Conservation (phyloP, 768 basidiomycete species). For the Collybiopsis confluens region DNA sequence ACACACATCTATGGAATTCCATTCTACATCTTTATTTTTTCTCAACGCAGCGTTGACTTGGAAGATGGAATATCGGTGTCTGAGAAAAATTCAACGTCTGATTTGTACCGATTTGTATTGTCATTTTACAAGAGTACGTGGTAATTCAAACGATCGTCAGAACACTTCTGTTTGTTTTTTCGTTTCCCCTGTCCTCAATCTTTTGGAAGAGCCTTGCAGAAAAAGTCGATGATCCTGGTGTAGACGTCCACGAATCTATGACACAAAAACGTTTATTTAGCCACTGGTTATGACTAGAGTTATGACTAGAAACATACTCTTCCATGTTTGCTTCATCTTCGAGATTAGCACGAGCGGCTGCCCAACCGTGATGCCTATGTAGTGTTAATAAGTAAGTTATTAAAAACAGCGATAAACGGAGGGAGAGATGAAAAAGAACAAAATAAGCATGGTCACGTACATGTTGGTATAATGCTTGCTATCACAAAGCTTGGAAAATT, state of each 20-base stretch:
- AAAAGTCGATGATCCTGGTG: constrained; percentile 43
- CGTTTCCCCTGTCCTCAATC: constrained; percentile 19
- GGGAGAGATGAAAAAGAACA: neutral
- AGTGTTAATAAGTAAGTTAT: too few relatives aligned
- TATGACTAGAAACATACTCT: constrained; percentile 30
- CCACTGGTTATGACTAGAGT: neutral
- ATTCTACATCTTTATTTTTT: too few relatives aligned
- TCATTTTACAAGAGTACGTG: neutral
- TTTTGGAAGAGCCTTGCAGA: too few relatives aligned
- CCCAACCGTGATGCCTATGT: constrained; percentile 60
- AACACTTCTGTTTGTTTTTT: too few relatives aligned
- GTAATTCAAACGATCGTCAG: too few relatives aligned
- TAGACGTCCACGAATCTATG: constrained; percentile 53
- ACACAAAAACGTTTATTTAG: neutral
- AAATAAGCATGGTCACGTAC: constrained; percentile 26
- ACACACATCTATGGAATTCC: too few relatives aligned
- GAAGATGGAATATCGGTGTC: neutral
- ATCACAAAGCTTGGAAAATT: constrained; percentile 44
- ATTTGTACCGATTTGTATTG: too few relatives aligned
- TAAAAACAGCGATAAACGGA: too few relatives aligned
- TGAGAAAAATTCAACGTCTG: constrained; percentile 1
- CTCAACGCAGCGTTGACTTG: too few relatives aligned
- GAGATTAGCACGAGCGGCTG: constrained; percentile 58
- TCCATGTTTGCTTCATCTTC: constrained; percentile 52
- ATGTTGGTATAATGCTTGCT: constrained; percentile 47